phyloP scores from a whole-genome alignment of 495 filamentous ascomycete species.

The Aspergillus nidulans region DNA sequence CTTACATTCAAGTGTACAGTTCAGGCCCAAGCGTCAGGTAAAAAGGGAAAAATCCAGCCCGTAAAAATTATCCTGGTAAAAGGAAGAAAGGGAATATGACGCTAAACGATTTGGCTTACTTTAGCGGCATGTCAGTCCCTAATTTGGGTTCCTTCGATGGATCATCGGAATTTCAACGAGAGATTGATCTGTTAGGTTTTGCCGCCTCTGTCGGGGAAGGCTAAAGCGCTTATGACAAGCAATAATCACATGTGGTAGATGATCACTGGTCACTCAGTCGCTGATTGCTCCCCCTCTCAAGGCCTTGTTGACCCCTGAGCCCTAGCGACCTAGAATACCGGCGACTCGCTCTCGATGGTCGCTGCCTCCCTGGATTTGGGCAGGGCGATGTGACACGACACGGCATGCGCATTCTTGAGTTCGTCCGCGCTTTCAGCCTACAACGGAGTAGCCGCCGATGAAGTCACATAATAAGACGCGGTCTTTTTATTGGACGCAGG shows the following conservation, averaged over 20 bases:
- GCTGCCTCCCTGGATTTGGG: background rate
- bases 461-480: background rate
- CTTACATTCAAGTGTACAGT: background rate
- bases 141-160: constrained; percentile 14
- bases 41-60: constrained; percentile 1
- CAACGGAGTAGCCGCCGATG: constrained; percentile 2
- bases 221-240: background rate
- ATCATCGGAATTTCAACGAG: background rate
- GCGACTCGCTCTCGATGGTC: background rate
- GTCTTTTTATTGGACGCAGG: background rate
- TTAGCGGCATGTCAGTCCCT: constrained; percentile 27
- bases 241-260: constrained; percentile 5
- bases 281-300: background rate
- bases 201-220: background rate
- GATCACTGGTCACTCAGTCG: background rate
- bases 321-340: background rate
- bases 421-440: constrained; percentile 2
- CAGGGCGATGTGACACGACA: constrained; percentile 3
- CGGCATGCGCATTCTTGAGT: background rate
- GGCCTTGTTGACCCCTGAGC: background rate
- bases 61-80: constrained; percentile 1
- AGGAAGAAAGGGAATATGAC: background rate
- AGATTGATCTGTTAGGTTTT: constrained; percentile 9
- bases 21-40: constrained; percentile 16
- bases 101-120: constrained; percentile 25